Evolutionary conservation across 2,329 filamentous ascomycete species (phyloP).

Genomic region (Calonectria honghensis): DNA sequence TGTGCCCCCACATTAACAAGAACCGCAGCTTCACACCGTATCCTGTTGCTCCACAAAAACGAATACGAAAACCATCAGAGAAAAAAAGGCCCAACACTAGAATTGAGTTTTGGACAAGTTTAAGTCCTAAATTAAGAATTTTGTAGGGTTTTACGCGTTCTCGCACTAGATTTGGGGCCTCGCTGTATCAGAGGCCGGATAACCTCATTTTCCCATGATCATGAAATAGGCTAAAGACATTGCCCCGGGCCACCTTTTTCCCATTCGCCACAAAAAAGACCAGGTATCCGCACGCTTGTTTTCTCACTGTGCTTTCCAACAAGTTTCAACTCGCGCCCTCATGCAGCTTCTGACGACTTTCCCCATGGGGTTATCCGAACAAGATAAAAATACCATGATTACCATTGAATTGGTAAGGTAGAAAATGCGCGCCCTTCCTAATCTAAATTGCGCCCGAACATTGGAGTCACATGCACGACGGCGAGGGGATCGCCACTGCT

Average conservation of each 20-base stretch:
- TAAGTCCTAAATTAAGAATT: background rate
- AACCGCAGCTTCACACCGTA: too few species aligned
- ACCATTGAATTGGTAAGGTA: background rate
- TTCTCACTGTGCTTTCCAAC: background rate
- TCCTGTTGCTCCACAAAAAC: too few species aligned
- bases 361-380: background rate
- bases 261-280: background rate
- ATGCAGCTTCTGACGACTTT: background rate
- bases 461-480: background rate
- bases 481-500: background rate
- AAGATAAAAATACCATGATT: background rate
- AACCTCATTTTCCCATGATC: background rate
- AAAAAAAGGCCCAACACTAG: too few species aligned
- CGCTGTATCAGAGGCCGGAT: background rate
- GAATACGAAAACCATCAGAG: too few species aligned
- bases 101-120: background rate
- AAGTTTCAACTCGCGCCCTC: background rate
- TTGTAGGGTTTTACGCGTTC: background rate
- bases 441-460: background rate
- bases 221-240: conserved; percentile 13
- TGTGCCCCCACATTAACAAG: too few species aligned
- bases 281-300: background rate
- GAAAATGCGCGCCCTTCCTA: background rate
- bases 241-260: background rate
- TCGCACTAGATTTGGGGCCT: background rate